Percentiles rank a stretch among this genome's conserved stretches.
Conservation (phyloP, 2,329 filamentous ascomycete genomes). For the Cercospora nicotianae region DNA sequence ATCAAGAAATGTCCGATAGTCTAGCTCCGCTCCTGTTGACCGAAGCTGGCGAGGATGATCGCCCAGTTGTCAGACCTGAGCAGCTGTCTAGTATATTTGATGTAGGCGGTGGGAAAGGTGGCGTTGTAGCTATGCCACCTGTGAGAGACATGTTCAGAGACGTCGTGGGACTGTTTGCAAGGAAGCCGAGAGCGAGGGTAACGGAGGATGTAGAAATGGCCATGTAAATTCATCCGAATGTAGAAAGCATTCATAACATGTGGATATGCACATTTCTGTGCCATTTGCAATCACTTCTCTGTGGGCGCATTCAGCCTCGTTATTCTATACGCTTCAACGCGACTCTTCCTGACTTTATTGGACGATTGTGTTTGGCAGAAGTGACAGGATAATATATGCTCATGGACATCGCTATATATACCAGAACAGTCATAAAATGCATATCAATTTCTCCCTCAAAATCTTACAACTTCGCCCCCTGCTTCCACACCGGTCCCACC, state of each 20-base stretch:
- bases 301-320: neutral
- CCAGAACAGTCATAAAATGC: neutral
- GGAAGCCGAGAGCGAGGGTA: slow-evolving; percentile 47
- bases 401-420: neutral
- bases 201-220: slow-evolving; percentile 17
- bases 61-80: slow-evolving; percentile 66
- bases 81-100: slow-evolving; percentile 71
- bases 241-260: no score
- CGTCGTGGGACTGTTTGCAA: slow-evolving; percentile 64
- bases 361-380: neutral
- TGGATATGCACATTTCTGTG: neutral
- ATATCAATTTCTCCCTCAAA: neutral
- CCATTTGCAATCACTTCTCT: neutral
- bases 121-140: slow-evolving; percentile 64
- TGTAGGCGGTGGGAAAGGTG: slow-evolving; percentile 53
- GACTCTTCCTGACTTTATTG: neutral
- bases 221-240: slow-evolving; percentile 1
- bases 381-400: neutral
- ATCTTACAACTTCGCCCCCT: slow-evolving; percentile 33
- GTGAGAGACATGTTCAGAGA: slow-evolving; percentile 75
- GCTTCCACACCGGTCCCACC: slow-evolving; percentile 38
- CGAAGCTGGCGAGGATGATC: slow-evolving; percentile 50
- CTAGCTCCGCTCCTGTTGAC: slow-evolving; percentile 17
- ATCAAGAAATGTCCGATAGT: slow-evolving; percentile 18
- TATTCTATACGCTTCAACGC: neutral